phyloP scores from a whole-genome alignment of 2,329 filamentous ascomycete genomes.

The Sporothrix globosa region DNA sequence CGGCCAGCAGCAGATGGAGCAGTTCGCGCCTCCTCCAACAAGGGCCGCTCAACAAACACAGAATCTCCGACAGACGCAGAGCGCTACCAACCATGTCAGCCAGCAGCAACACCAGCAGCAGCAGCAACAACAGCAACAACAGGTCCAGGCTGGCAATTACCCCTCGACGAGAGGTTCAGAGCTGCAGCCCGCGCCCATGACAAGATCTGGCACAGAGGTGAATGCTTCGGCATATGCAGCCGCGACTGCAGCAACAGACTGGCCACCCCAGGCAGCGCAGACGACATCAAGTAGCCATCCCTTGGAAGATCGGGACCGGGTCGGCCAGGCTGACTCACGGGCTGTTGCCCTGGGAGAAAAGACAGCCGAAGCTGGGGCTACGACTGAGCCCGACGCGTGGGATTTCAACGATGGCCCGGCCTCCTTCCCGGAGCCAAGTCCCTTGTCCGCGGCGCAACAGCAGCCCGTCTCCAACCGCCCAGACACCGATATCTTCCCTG shows the following conservation, averaged over 20 bases:
- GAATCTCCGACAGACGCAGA: slow-evolving; percentile 41
- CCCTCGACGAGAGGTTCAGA: slow-evolving; percentile 44
- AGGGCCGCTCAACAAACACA: slow-evolving; percentile 45
- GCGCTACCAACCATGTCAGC: slow-evolving; percentile 17
- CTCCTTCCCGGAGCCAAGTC: slow-evolving; percentile 60
- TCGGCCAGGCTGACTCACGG: background rate
- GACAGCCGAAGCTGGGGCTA: slow-evolving; percentile 41
- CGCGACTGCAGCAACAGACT: slow-evolving; percentile 38
- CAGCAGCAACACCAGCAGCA: slow-evolving; percentile 47
- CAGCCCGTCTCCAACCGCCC: slow-evolving; percentile 62
- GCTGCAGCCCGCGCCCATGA: slow-evolving; percentile 54
- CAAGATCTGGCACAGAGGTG: slow-evolving; percentile 56
- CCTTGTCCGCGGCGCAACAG: slow-evolving; percentile 40
- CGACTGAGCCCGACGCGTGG: slow-evolving; percentile 74
- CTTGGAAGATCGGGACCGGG: background rate
- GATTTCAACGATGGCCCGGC: slow-evolving; percentile 79
- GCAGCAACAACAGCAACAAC: slow-evolving; percentile 46
- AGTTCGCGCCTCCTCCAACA: slow-evolving; percentile 17
- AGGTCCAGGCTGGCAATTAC: slow-evolving; percentile 47
- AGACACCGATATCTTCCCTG: slow-evolving; percentile 86
- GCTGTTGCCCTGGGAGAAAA: slow-evolving; percentile 54
- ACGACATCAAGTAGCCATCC: background rate
- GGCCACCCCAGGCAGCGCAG: slow-evolving; percentile 37
- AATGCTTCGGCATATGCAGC: slow-evolving; percentile 44
- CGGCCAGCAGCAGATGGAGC: slow-evolving; percentile 47